Evolutionary conservation across 768 basidiomycete genomes (phyloP), one percentile per base, ranked within the genome.

Genomic region (Hypholoma sublateritium): DNA sequence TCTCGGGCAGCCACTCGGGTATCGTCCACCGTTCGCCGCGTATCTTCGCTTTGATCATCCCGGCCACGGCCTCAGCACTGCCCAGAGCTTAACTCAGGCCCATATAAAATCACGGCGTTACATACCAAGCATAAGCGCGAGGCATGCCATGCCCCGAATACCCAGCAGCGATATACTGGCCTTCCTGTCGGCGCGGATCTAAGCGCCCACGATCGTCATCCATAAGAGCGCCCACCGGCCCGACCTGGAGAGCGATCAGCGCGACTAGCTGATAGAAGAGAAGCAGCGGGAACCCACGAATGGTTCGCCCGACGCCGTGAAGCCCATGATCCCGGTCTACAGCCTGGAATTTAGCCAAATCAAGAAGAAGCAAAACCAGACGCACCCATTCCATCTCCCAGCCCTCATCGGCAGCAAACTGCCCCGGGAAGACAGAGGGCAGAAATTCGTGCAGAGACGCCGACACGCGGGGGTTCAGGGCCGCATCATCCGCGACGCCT

Each of bases 261-360:
- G 41, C 16, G 12, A 19, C 53, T 21, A 48, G 24, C 28, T 5
- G 5, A 43, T 16, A 45, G 19, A 11, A 37, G 16, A 28, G 22
- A 52, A 5, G 32, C 28, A 50, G n/a, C 22, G 22, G 12, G 3
- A 17, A 74, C 86, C 55, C 64, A 92, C 89, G 51, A 90, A 84
- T 0, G 91, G 91, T 65, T 87, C 86, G 0, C 74, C 73, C 0
- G 72, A 72, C 52, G 72, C 74, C 0, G 91, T 88, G 62, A 74
- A 89, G 0, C 84, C 92, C 89, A 91, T 91, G 43, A 94, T 90
- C 0, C 92, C 93, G 0, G 88, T 90, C 92, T 92, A 61, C 46
- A 42, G 25, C 17, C 24, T 37, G 24, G 11, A 44, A 24, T 14
- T 53, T 19, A 61, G 12, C 39, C 55, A 7, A 44, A 35, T 45